A percentile compares a stretch with the other conserved stretches of the same genome.
Conservation (phyloP, 2,329 filamentous ascomycete species). For the Helminthosporium solani region DNA sequence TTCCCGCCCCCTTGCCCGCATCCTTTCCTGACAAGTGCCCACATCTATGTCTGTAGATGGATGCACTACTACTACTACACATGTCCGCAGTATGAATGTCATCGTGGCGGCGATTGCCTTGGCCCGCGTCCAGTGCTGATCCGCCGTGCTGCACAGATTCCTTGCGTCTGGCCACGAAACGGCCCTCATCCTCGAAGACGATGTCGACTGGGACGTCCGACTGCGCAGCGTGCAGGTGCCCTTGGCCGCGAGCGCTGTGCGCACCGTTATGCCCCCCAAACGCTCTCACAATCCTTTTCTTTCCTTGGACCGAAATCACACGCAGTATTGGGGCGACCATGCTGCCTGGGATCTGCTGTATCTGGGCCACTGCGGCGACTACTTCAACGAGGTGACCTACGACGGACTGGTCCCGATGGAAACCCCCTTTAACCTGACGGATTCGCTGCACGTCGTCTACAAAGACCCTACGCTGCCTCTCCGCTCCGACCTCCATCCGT, state of each 20-base stretch:
- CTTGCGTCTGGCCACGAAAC: slow-evolving; percentile 45
- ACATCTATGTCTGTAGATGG: no score
- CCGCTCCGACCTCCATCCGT: slow-evolving; percentile 41
- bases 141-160: slow-evolving; percentile 36
- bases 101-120: background rate
- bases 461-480: slow-evolving; percentile 41
- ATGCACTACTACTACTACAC: no score
- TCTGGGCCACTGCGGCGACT: slow-evolving; percentile 49
- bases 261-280: slow-evolving; percentile 38
- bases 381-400: slow-evolving; percentile 37
- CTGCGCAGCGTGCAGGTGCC: slow-evolving; percentile 47
- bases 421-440: slow-evolving; percentile 32
- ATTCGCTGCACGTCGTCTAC: slow-evolving; percentile 38
- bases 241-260: slow-evolving; percentile 43
- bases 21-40: no score
- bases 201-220: slow-evolving; percentile 50
- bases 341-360: slow-evolving; percentile 47
- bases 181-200: slow-evolving; percentile 48
- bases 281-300: slow-evolving; percentile 20
- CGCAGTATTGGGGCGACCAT: slow-evolving; percentile 45
- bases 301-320: slow-evolving; percentile 22
- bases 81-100: no score
- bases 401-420: slow-evolving; percentile 27
- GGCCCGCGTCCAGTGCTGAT: slow-evolving; percentile 10
- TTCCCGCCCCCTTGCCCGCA: background rate